Evolutionary conservation across 306 rosid species (phyloP), one percentile per base, ranked within the genome.

Genomic region (Pyrus bretschneideri): DNA sequence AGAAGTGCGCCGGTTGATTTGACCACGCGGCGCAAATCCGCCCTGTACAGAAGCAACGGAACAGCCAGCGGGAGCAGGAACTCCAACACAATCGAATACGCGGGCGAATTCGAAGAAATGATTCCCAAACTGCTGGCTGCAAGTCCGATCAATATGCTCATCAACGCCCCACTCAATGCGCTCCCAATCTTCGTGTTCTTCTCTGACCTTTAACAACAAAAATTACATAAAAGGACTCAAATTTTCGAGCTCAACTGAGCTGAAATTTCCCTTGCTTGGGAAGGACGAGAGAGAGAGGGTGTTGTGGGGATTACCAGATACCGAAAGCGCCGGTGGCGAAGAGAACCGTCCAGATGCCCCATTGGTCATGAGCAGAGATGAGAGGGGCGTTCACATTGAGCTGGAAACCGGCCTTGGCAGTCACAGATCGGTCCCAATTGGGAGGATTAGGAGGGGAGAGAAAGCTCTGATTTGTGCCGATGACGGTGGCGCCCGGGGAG

Each of bases 311-410:
- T 79, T 73, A 87, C 93, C 97, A 92, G 79, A 92, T 66, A 71
- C 96, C 96, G 22, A 92, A 85, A 30, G 96, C 93, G 8, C 88
- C 93, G 1, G 82, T 46, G 51, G 93, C 86, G 63, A 90, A 88
- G 76, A 90, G 87, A 64, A 82, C 86, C 30, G 91, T 81, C 96
- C 91, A 92, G 80, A 72, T 90, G 69, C 93, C 93, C 96, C 91
- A 92, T 52, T 87, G 83, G 40, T 92, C 97, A 19, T 82, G 77
- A 3, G 96, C 87, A 70, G 93, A 80, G 73, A 92, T 75, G 55
- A 92, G 88, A 57, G 96, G 92, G 23, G 21, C 71, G 70, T 52
- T 51, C n/a, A 51, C 57, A 51, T 51, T 81, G 40, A 83, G 77
- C 15, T 83, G 86, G 22, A 88, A 81, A 44, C 75, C 49, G 44